Conservation (phyloP, 768 basidiomycete genomes). For the Punctularia strigosozonata region DNA sequence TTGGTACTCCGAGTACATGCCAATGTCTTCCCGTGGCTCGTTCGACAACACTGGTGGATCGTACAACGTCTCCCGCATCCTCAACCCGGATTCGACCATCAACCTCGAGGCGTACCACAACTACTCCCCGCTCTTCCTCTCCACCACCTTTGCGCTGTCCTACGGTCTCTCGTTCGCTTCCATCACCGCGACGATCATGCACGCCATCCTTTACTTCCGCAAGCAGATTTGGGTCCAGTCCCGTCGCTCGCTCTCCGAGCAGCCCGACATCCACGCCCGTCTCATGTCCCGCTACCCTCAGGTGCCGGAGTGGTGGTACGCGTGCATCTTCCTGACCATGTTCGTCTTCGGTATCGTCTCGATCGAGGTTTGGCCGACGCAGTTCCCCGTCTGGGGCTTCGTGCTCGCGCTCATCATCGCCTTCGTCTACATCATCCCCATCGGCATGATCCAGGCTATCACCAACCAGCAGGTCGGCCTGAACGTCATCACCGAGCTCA, state of each 20-base stretch:
- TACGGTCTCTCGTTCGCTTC: slow-evolving; percentile 33
- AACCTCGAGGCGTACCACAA: slow-evolving; percentile 24
- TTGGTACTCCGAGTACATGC: slow-evolving; percentile 23
- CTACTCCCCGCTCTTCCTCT: slow-evolving; percentile 34
- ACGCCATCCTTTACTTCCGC: slow-evolving; percentile 33
- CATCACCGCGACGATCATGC: slow-evolving; percentile 32
- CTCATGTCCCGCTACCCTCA: slow-evolving; percentile 32
- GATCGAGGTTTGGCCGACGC: slow-evolving; percentile 53
- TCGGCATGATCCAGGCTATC: slow-evolving; percentile 73
- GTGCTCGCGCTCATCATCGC: slow-evolving; percentile 37
- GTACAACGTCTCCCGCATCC: slow-evolving; percentile 30
- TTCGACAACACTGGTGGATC: slow-evolving; percentile 29
- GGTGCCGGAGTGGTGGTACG: slow-evolving; percentile 46
- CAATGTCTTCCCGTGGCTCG: slow-evolving; percentile 27
- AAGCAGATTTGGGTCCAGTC: slow-evolving; percentile 30
- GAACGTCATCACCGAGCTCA: slow-evolving; percentile 62
- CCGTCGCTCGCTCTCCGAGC: slow-evolving; percentile 30
- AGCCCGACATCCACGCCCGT: slow-evolving; percentile 38
- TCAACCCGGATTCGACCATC: slow-evolving; percentile 23
- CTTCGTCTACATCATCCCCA: slow-evolving; percentile 62
- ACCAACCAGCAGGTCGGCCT: slow-evolving; percentile 69
- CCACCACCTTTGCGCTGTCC: slow-evolving; percentile 25
- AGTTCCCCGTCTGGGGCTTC: slow-evolving; percentile 60
- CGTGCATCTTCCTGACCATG: slow-evolving; percentile 32
- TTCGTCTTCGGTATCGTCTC: slow-evolving; percentile 51